Conservation (phyloP, 352 stramenopile species). For the Phytopythium litorale region DNA sequence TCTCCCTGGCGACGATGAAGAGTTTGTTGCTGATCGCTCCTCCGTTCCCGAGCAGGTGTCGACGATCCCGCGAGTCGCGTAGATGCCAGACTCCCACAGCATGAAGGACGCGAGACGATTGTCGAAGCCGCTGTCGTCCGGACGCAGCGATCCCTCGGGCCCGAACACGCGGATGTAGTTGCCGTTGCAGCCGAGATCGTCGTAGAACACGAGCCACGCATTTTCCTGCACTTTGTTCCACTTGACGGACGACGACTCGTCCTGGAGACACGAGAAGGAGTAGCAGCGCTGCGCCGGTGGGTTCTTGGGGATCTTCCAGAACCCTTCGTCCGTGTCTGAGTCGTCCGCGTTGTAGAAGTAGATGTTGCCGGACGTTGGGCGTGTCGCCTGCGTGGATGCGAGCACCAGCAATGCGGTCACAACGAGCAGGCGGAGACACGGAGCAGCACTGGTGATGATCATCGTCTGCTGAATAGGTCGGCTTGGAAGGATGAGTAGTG, state of each 20-base stretch:
- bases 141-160: not conserved
- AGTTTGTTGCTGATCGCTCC: not conserved
- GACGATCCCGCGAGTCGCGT: conserved; percentile 9
- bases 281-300: conserved; percentile 3
- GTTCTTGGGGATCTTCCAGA: not conserved
- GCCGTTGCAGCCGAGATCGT: not conserved
- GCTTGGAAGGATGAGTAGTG: not conserved
- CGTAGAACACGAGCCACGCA: conserved; percentile 1
- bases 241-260: not conserved
- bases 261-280: not conserved
- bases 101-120: conserved; percentile 15
- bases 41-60: conserved; percentile 5
- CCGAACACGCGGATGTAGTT: not conserved
- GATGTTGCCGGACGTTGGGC: not conserved
- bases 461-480: not conserved
- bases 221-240: conserved; percentile 1
- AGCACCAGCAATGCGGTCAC: not conserved
- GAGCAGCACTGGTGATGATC: not conserved
- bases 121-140: not conserved
- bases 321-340: not conserved
- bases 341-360: conserved; percentile 1
- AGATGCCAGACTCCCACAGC: conserved; percentile 17
- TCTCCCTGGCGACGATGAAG: not conserved
- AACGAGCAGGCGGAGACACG: not conserved
- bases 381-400: not conserved